Evolutionary conservation across 441 rosid species (phyloP).

Genomic region (Pelargonium myrrhifolium): DNA sequence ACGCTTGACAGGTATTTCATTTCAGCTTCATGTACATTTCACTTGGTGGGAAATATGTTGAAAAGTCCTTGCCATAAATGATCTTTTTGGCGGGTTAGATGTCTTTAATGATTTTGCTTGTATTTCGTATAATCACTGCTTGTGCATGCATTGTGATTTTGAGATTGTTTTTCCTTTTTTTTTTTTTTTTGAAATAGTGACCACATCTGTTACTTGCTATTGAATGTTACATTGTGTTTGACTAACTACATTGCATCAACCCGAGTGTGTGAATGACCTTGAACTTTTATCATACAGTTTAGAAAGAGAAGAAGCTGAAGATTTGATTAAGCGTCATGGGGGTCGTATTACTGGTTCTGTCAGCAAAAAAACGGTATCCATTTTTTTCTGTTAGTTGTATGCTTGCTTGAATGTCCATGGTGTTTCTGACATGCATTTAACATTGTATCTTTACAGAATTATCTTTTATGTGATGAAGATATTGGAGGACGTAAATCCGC

Average conservation of each 20-base stretch:
- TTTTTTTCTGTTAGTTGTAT: neutral
- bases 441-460: slow-evolving; percentile 51
- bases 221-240: slow-evolving; percentile 8
- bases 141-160: slow-evolving; percentile 12
- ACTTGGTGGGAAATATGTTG: slow-evolving; percentile 2
- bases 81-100: slow-evolving; percentile 5
- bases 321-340: slow-evolving; percentile 80
- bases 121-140: neutral
- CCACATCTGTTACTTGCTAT: neutral
- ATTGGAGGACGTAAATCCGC: slow-evolving; percentile 77
- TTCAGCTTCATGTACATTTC: slow-evolving; percentile 13
- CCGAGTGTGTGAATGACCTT: slow-evolving; percentile 8
- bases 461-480: slow-evolving; percentile 94
- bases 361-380: slow-evolving; percentile 90
- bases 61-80: slow-evolving; percentile 5
- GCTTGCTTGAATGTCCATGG: slow-evolving; percentile 14
- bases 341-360: slow-evolving; percentile 92
- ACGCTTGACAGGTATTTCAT: slow-evolving; percentile 87
- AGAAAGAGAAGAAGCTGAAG: slow-evolving; percentile 99
- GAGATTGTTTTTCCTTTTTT: slow-evolving; percentile 5
- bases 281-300: slow-evolving; percentile 42
- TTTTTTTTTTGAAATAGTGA: slow-evolving; percentile 1
- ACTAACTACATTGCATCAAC: neutral
- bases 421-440: slow-evolving; percentile 23
- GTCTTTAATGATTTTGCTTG: neutral